Evolutionary conservation across 129 eudicot genomes (phyloP), one percentile per base, ranked within the genome.

Genomic region (Dittrichia graveolens): DNA sequence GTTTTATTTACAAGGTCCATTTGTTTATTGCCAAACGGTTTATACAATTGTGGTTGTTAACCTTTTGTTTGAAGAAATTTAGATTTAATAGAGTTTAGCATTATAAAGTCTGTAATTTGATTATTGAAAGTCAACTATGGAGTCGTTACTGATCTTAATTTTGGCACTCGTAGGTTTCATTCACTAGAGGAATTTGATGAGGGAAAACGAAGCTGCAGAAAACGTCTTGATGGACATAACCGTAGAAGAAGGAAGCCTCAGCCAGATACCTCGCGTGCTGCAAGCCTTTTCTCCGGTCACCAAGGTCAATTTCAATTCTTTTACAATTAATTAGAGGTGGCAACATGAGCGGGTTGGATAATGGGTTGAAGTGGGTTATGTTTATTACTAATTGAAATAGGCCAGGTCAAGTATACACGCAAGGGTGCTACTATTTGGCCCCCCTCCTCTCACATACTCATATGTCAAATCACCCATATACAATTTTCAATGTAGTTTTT

Each of bases 221-320:
- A 85, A 66, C 80, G 89, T 41, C 89, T 85, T 35, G 89, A 85
- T 59, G 89, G 89, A 40, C 89, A 85, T 78, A 85, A 85, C 49
- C 89, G 89, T 61, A 52, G 89, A 55, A 85, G 89, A 75, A 71
- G 89, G 56, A 85, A 85, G 74, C 83, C 83, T 49, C 89, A 85
- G 39, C 83, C 83, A 2, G 89, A 85, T 19, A 71, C 79, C 58
- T 74, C 83, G 52, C 77, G 70, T 41, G 72, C 74, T 35, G 58
- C 81, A 60, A 81, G 62, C 78, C 82, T 81, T 70, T 78, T 84
- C 62, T 69, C 81, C 10, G 44, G 69, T 75, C 79, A 78, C 71
- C 89, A 81, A 69, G 89, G 89, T 85, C 53, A 7, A 55, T 9
- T 70, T 59, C 52, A 18, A 35, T 35, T 18, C n/a, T 10, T 50